Base-by-base conservation (phyloP, 257 asterid genomes). In the Penstemon davidsonii region DNA sequence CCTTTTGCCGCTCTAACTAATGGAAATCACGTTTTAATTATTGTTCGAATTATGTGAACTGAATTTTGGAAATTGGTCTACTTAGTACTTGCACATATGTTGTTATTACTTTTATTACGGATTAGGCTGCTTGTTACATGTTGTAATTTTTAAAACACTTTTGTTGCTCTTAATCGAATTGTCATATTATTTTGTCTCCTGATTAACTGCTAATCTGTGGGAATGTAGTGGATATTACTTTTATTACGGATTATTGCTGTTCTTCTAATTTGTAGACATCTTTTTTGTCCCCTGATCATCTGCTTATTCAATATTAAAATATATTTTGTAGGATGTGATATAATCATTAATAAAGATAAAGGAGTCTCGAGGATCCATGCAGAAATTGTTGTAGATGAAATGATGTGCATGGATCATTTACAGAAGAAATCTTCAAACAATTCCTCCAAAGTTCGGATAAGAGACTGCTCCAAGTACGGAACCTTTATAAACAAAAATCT, bases 281-380 rank as follows among this genome's bases (percentile, higher is more conserved):
- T 25, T 25, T 64, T 9, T 40, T 58, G 13, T 50, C 55, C 25
- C 41, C 44, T 60, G 57, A 55, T 53, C 69, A 54, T 76, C 55
- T 66, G 52, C 37, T n/a, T n/a, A 47, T 52, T 50, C 13, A 50
- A 66, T 45, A 67, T 63, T 19, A 62, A 64, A 47, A 58, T 58
- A 71, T 67, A 25, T 60, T 60, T 63, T 80, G 75, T 70, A 92
- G 98, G 97, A 67, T 94, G 99, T 70, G 99, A 94, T 69, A 70
- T 94, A 70, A 88, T 87, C 67, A 66, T 87, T 47, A 87, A 83
- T 68, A 93, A 84, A 74, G 99, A 94, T 74, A 94, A 88, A 83
- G 95, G 96, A 19, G 96, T 94, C 69, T 94, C 99, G 39, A 88
- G 97, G 88, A 76, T 91, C 76, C 99, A 94, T 75, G 95, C 99